Evolutionary conservation across 2,329 filamentous ascomycete genomes (phyloP).

Genomic region (Colletotrichum navitas): DNA sequence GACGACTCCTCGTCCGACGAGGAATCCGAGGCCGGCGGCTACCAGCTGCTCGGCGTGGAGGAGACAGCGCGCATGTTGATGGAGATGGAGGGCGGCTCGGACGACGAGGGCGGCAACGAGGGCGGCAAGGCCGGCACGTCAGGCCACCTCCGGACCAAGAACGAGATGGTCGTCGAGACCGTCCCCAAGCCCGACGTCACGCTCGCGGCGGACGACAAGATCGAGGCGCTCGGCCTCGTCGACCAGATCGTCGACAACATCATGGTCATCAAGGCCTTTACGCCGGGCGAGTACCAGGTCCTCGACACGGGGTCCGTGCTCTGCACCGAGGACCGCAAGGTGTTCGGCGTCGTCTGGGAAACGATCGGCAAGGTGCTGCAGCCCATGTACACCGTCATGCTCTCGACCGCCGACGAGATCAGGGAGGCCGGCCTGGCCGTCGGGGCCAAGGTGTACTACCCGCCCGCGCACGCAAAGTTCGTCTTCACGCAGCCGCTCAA

Average conservation of each 20-base stretch:
- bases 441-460: conserved; percentile 82
- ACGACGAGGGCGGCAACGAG: conserved; percentile 72
- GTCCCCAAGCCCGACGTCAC: conserved; percentile 81
- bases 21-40: conserved; percentile 67
- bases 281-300: conserved; percentile 84
- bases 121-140: conserved; percentile 49
- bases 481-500: conserved; percentile 89
- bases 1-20: conserved; percentile 72
- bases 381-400: conserved; percentile 87
- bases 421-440: conserved; percentile 74
- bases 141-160: conserved; percentile 79
- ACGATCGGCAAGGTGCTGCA: conserved; percentile 87
- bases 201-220: conserved; percentile 82
- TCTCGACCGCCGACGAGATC: conserved; percentile 77
- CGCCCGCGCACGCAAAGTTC: conserved; percentile 81
- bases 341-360: conserved; percentile 87
- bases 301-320: conserved; percentile 87
- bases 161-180: conserved; percentile 76
- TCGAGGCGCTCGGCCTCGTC: conserved; percentile 80
- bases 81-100: conserved; percentile 83
- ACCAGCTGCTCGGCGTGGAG: conserved; percentile 81
- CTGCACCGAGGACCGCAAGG: conserved; percentile 79
- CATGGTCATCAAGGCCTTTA: conserved; percentile 82
- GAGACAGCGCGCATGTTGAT: conserved; percentile 89
- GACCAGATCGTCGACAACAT: conserved; percentile 84